phyloP scores from a whole-genome alignment of 2,329 filamentous ascomycete genomes.

The Monosporascus sp. region DNA sequence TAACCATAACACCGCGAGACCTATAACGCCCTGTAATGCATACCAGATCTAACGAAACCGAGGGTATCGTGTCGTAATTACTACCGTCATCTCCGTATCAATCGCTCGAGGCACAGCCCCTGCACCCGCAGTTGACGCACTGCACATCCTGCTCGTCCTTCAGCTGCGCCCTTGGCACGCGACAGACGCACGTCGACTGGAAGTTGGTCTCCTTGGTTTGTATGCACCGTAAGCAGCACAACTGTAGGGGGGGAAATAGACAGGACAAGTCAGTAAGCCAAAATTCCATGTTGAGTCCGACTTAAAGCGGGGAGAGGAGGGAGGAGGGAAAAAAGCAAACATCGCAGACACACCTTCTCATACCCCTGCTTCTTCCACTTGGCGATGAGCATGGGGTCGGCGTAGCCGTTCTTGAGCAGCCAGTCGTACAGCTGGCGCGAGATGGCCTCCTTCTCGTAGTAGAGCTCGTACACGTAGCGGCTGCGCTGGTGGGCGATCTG shows the following conservation, averaged over 20 bases:
- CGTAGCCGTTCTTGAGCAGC: slow-evolving; percentile 94
- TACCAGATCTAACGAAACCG: neutral
- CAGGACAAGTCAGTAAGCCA: neutral
- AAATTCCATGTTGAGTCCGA: too few species aligned
- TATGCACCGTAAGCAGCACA: slow-evolving; percentile 92
- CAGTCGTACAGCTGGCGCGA: slow-evolving; percentile 89
- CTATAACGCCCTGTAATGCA: neutral
- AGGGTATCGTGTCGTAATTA: neutral
- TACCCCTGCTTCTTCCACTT: slow-evolving; percentile 99
- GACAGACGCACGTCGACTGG: slow-evolving; percentile 93
- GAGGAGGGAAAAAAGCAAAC: neutral
- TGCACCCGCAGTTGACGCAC: slow-evolving; percentile 91
- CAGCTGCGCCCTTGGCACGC: slow-evolving; percentile 81
- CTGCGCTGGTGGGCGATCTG: slow-evolving; percentile 91
- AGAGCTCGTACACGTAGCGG: slow-evolving; percentile 94
- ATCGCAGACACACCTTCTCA: slow-evolving; percentile 67
- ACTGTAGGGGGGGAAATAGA: slow-evolving; percentile 38
- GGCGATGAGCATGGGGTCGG: slow-evolving; percentile 89
- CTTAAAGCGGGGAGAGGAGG: neutral
- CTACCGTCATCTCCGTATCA: slow-evolving; percentile 31
- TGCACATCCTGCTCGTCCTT: slow-evolving; percentile 88
- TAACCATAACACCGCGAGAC: neutral
- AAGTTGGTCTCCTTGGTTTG: slow-evolving; percentile 99
- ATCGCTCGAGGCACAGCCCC: slow-evolving; percentile 83
- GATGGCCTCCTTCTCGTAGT: slow-evolving; percentile 97